Base-by-base conservation (phyloP, 257 asterid species). In the Asclepias syriaca region DNA sequence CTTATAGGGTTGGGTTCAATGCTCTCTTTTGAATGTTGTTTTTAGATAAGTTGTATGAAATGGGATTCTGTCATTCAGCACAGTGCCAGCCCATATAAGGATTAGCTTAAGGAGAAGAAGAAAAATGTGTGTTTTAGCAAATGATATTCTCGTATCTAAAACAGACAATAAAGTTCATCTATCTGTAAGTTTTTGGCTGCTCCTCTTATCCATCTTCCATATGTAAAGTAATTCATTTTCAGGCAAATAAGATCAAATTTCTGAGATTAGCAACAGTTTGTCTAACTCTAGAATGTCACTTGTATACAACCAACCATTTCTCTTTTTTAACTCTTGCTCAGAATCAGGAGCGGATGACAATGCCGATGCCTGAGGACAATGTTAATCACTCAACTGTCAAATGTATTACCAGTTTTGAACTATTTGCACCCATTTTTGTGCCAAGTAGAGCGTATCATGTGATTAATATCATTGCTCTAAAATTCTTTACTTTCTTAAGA, bases 311-410 rank as follows among this genome's bases (percentile, higher is more conserved):
- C 27, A 24, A 24, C 27, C 27, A 24, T 6, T 54, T 71, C 18
- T 66, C 40, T 32, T 53, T 59, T 59, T 12, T 8, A 43, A 66
- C 16, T 68, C 29, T 13, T 77, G 49, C 9, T 77, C 74, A 77
- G 81, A 66, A 50, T 51, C 69, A 29, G 34, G 34, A 29, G 34
- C 34, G 34, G 34, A 29, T 1, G 34, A 29, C 34, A 29, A 29
- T 29, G 34, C 34, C 34, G 34, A 29, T 29, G 34, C 34, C 22
- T 24, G 65, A 60, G 64, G 66, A 27, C 27, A 48, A 68, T 15
- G 70, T 10, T 6, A 21, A 18, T 29, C n/a, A 18, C 27, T 14
- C 53, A n/a, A 27, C 19, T 34, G 11, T 15, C 34, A 59, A 19
- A 55, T 48, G 12, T 48, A 3, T 43, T 10, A 48, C 53, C 53